A percentile compares a stretch with the other conserved stretches of the same genome.
phyloP scores from a whole-genome alignment of 2,329 filamentous ascomycete species.

The Talaromyces rugulosus region DNA sequence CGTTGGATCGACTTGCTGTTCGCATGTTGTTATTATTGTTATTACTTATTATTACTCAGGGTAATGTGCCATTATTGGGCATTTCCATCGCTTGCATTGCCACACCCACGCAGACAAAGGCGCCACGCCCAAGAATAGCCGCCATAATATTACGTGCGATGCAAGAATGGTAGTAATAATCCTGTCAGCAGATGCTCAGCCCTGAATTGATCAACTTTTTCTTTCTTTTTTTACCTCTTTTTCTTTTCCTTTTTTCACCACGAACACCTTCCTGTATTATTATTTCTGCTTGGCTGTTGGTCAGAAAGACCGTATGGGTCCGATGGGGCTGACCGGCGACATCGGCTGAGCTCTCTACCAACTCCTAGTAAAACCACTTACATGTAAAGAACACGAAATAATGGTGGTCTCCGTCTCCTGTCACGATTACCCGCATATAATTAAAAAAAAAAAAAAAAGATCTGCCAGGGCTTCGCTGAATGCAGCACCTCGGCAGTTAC shows the following conservation, averaged over 20 bases:
- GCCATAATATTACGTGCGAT: background rate
- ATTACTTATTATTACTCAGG: background rate
- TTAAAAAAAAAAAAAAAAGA: background rate
- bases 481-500: background rate
- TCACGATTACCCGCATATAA: background rate
- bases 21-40: background rate
- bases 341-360: background rate
- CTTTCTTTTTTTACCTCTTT: constrained; percentile 5
- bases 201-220: background rate
- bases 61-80: background rate
- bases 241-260: background rate
- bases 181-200: background rate
- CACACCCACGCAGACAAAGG: background rate
- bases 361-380: background rate
- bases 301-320: background rate
- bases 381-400: background rate
- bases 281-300: background rate
- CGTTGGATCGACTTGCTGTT: background rate
- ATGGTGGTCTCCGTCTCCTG: background rate
- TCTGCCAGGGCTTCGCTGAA: background rate
- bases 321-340: background rate
- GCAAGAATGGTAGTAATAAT: background rate
- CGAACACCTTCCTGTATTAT: background rate
- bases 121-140: background rate
- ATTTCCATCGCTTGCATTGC: background rate